A percentile compares a stretch with the other conserved stretches of the same genome.
Evolutionary conservation across 306 rosid genomes (phyloP).

Genomic region (Vigna trinervia): DNA sequence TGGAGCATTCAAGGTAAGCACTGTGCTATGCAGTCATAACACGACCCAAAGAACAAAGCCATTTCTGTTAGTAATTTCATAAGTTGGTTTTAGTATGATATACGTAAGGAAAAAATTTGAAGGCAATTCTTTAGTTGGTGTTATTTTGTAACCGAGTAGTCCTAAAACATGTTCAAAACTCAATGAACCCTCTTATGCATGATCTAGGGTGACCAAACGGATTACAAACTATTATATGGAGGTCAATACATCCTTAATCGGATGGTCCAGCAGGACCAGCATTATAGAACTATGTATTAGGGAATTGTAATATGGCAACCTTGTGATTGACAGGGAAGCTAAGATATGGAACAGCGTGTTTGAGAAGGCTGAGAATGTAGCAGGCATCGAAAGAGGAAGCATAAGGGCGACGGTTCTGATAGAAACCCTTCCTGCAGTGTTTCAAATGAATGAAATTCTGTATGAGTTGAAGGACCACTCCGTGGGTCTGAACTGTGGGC

Average conservation of each 20-base stretch:
- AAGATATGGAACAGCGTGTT: slow-evolving; percentile 89
- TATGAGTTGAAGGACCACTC: slow-evolving; percentile 92
- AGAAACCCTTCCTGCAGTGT: slow-evolving; percentile 92
- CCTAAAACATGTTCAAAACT: neutral
- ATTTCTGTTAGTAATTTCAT: neutral
- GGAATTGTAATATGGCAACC: neutral
- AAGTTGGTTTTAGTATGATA: neutral
- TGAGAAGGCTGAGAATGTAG: slow-evolving; percentile 82
- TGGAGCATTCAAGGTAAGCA: slow-evolving; percentile 89
- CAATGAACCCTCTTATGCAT: neutral
- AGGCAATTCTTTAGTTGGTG: neutral
- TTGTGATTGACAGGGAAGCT: slow-evolving; percentile 72
- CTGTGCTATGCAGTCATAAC: slow-evolving; percentile 4
- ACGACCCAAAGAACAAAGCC: slow-evolving; percentile 4
- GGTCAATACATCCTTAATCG: neutral
- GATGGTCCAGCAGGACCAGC: neutral
- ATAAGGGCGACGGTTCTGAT: slow-evolving; percentile 88
- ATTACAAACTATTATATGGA: no score
- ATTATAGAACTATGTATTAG: neutral
- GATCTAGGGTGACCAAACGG: neutral
- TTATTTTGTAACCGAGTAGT: neutral
- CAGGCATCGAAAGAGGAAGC: slow-evolving; percentile 83
- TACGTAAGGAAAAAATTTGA: neutral
- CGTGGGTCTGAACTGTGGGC: slow-evolving; percentile 86
- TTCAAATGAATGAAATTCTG: slow-evolving; percentile 92